A percentile compares a stretch with the other conserved stretches of the same genome.
These are phyloP conservation scores for Cantharellus anzutake DNA, from an alignment of 768 basidiomycete genomes.

Conservation along the genomic window DNA sequence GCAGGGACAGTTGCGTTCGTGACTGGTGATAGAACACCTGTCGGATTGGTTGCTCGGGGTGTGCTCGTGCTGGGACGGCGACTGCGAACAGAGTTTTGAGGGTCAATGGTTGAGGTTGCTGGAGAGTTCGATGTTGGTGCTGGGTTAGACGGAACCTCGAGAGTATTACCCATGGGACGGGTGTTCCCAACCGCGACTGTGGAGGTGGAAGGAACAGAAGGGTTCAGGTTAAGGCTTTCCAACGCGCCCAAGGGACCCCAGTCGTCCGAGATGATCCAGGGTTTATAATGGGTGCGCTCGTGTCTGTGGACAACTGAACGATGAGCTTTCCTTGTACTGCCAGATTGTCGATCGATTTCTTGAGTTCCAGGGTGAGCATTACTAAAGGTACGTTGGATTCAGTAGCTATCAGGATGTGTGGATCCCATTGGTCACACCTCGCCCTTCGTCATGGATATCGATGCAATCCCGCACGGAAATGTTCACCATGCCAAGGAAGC, in stretches of 20 bases:
- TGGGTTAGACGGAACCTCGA: conserved; percentile 7
- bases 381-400: conserved; percentile 27
- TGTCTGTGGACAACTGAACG: conserved; percentile 86
- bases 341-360: conserved; percentile 97
- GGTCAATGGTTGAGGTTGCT: background rate
- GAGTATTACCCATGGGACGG: conserved; percentile 14
- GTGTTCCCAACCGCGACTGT: conserved; percentile 12
- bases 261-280: conserved; percentile 58
- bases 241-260: conserved; percentile 16
- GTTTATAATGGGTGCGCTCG: conserved; percentile 65
- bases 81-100: background rate
- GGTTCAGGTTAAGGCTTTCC: conserved; percentile 13
- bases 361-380: conserved; percentile 90
- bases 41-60: background rate
- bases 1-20: conserved; percentile 28
- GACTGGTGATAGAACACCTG: conserved; percentile 35
- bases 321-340: conserved; percentile 97
- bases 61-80: background rate
- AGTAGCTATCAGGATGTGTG: background rate
- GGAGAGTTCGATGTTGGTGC: background rate
- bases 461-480: conserved; percentile 77
- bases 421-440: conserved; percentile 39
- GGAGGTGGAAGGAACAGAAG: conserved; percentile 33
- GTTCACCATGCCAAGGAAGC: conserved; percentile 95
- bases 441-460: conserved; percentile 81